Conservation (phyloP, 179 eudicot genomes). For the Beta lomatogona region DNA sequence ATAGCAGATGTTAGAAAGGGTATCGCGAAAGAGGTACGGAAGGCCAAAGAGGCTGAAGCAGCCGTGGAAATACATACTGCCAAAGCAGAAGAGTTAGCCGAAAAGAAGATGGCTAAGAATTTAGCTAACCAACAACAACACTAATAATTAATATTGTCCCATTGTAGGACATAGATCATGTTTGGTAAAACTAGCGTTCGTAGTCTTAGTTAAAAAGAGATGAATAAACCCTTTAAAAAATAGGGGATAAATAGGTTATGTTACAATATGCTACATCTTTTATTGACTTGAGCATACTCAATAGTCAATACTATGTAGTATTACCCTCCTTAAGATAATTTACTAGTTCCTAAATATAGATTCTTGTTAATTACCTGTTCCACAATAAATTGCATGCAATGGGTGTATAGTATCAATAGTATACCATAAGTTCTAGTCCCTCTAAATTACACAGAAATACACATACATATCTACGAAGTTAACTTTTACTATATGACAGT, state of each 20-base stretch:
- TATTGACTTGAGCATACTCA: not conserved
- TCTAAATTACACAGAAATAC: too few relatives aligned
- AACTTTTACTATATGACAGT: too few relatives aligned
- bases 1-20: conserved; percentile 51
- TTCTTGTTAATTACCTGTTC: too few relatives aligned
- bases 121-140: conserved; percentile 22
- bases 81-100: conserved; percentile 52
- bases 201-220: not conserved
- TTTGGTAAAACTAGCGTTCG: too few relatives aligned
- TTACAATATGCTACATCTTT: not conserved
- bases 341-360: not conserved
- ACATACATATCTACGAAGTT: too few relatives aligned
- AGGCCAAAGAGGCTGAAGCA: conserved; percentile 77
- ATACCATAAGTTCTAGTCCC: too few relatives aligned
- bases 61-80: conserved; percentile 63
- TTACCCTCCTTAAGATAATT: not conserved
- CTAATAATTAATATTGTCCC: not conserved
- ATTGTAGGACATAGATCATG: not conserved
- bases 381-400: too few relatives aligned
- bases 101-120: conserved; percentile 41
- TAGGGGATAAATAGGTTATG: too few relatives aligned
- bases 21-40: conserved; percentile 65
- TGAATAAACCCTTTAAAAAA: too few relatives aligned
- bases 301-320: not conserved
- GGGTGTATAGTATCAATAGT: too few relatives aligned